Evolutionary conservation across 1,284 basidiomycete species (phyloP), one percentile per base, ranked within the genome.

Genomic region (Naganishia albida): DNA sequence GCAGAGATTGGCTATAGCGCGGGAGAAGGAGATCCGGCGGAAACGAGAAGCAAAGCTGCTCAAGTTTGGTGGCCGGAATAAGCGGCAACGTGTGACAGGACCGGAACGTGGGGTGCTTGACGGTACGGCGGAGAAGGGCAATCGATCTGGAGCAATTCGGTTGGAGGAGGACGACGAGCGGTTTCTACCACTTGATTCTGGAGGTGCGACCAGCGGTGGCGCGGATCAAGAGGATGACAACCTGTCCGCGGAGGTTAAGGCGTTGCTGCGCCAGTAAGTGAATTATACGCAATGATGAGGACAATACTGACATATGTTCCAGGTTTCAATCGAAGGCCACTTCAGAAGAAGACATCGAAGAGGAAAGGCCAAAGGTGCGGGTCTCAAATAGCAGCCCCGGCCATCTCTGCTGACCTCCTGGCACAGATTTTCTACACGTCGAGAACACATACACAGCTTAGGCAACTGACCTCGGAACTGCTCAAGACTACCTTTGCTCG

Each of bases 401-500:
- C 1, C 30, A 7, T 12, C 77, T 80, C 53, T 44, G 15, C 38
- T 40, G 7, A 34, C 2, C 26, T 57, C 39, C n/a, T n/a, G n/a
- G 23, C 44, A 57, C 72, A 82, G 83, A 87, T 99, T 63, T 94
- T 88, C 75, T 97, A 94, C 75, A 90, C 93, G 0, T 97, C 94
- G 0, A 84, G 96, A 34, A 99, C 95, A 0, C 95, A 99, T 78
- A 93, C 91, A 2, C 95, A 99, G 74, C 85, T 99, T 2, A 85
- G 91, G 0, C 95, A 99, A 75, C 85, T 98, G 15, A 83, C 95
- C 13, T 86, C 88, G 4, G 96, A 99, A 77, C 82, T 98, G 8
- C 83, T 83, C 43, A 91, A 88, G 73, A 86, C 74, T 55, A 74
- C 65, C 34, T 80, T 77, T 55, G 72, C 70, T 28, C 48, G 34